Evolutionary conservation across 805 yeast species (phyloP).

Genomic region (Metschnikowia lunata): DNA sequence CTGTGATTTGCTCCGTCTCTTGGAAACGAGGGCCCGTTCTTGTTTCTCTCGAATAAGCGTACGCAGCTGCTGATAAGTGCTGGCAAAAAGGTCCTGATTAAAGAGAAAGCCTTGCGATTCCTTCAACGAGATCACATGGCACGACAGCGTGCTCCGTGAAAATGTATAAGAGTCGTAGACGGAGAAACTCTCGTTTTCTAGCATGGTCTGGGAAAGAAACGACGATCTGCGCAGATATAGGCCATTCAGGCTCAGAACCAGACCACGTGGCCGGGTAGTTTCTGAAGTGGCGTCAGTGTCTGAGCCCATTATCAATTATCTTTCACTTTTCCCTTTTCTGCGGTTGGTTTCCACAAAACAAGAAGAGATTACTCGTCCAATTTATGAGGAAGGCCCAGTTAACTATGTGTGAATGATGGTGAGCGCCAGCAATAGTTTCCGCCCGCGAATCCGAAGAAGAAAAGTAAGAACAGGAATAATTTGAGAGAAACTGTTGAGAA

Average conservation of each 20-base stretch:
- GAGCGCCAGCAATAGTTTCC: no score
- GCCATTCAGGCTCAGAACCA: no score
- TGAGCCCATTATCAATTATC: neutral
- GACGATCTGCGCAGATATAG: constrained; percentile 27
- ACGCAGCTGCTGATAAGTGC: constrained; percentile 58
- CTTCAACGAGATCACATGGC: constrained; percentile 42
- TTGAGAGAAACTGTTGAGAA: no score
- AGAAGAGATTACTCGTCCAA: no score
- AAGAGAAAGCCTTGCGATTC: constrained; percentile 74
- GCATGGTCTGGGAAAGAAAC: constrained; percentile 54
- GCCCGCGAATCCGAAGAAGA: no score
- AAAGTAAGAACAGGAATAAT: no score
- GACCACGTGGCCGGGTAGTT: no score
- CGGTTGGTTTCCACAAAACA: no score
- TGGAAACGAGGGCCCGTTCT: constrained; percentile 14
- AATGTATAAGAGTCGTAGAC: constrained; percentile 46
- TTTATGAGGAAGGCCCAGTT: no score
- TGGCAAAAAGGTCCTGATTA: constrained; percentile 74
- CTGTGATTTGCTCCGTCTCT: constrained; percentile 13
- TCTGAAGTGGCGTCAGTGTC: neutral
- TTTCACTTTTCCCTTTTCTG: no score
- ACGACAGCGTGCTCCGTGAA: constrained; percentile 23
- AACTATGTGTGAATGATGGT: no score
- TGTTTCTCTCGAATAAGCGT: constrained; percentile 33
- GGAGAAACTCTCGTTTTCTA: constrained; percentile 49